Evolutionary conservation across 352 stramenopile species (phyloP), one percentile per base, ranked within the genome.

Genomic region (Globisporangium abappressorium): DNA sequence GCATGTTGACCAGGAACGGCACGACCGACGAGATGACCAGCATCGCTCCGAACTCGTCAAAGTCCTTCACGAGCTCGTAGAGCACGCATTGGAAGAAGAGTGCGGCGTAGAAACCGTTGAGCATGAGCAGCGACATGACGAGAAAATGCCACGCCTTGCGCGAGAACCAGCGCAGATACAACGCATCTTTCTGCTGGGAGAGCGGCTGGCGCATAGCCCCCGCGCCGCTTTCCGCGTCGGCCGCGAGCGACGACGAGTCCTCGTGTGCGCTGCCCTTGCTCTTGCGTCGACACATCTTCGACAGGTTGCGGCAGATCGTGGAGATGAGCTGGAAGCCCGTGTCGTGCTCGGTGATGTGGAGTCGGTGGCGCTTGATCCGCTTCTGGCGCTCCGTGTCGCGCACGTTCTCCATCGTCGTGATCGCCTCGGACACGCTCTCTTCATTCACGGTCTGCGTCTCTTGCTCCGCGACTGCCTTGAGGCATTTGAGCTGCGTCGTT

Each of bases 31-130:
- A 62, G 12, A 77, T 33, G 1, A 77, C 22, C 0, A 79, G 28
- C 3, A 80, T 4, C 14, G 70, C 26, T 3, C 67, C 71, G 6
- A 71, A 72, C 11, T 70, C 64, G 20, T 57, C 49, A 34, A 69
- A 73, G 18, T 76, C 38, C 14, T 59, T 33, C 6, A 74, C 64
- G 33, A 83, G 73, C n/a, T 89, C 70, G 69, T 90, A 90, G 22
- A 90, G 66, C 0, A 88, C 71, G 53, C 83, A 91, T 61, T 91
- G 82, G 12, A 81, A 65, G n/a, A 91, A 67, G 18, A 91, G 71
- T 24, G 79, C 83, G 20, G 80, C 65, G 72, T 83, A 91, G 43
- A 93, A 82, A 0, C 77, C 85, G 60, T 93, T 93, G n/a, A 93
- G 69, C 67, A 93, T 88, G 14, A 93, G 57, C 24, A 90, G 59